Evolutionary conservation across 176 grass and related monocot species (phyloP), one percentile per base, ranked within the genome.

Genomic region (Bonia amplexicaulis): DNA sequence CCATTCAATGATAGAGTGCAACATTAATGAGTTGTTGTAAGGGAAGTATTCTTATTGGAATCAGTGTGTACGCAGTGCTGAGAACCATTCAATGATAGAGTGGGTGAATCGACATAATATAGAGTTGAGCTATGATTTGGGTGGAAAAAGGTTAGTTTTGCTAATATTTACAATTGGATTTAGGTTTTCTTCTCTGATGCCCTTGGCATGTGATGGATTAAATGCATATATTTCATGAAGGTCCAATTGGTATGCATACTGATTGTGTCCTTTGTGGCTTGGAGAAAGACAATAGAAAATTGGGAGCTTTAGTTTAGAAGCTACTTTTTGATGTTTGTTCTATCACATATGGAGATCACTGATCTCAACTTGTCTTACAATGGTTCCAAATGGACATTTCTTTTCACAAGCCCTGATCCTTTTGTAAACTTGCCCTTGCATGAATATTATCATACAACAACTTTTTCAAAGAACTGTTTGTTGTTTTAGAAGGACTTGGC

Each of bases 391-490:
- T 74, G 2, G 6, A 16, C 66, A 39, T 84, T 53, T 74, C 19
- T 76, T 41, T 39, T 78, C 29, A 12, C 58, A 67, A 54, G 33
- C 2, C 45, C 11, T 68, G 45, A n/a, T 54, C 73, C 35, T 81
- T 77, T 25, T 68, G 47, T 85, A 23, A 78, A 31, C 7, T 85
- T 58, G 19, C 5, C 29, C 57, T 67, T 53, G 45, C 57, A 1
- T 63, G 42, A 13, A 46, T 84, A 16, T 83, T 73, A 35, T 35
- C 12, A 19, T 74, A 23, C 47, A 23, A 61, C 16, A 59, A 37
- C 7, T 25, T 84, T 85, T 63, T n/a, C 2, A 60, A 78, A 78
- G 16, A 76, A 57, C 16, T 74, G 19, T 42, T 76, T 68, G 61
- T 55, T 0, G 9, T 44, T 65, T 1, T 64, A 68, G 6, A 54